Evolutionary conservation across 1,284 basidiomycete genomes (phyloP), one percentile per base, ranked within the genome.

Genomic region (Amylostereum areolatum): DNA sequence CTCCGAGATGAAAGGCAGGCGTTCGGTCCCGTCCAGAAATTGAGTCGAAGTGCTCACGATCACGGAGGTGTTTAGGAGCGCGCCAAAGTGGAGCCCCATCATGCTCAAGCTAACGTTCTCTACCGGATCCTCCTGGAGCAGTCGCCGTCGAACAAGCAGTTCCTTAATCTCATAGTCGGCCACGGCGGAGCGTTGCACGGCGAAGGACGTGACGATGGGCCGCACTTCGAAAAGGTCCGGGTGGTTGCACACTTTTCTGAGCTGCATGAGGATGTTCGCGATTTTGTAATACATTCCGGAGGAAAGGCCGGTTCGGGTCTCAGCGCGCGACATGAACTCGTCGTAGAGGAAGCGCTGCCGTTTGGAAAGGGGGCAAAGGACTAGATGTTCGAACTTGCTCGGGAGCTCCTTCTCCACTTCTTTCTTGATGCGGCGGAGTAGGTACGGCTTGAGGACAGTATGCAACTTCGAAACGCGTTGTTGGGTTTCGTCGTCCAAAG

Each of bases 351-450:
- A 96, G 5, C 95, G 87, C 61, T 99, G 96, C 1, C 96, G 83
- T 64, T 97, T 97, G 32, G 94, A 97, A 5, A 99, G 73, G 1
- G 89, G 85, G 60, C 95, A 97, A 43, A 93, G 80, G 34, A 97
- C 83, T 48, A 97, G 82, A 62, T 98, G 95, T 58, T 98, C 96
- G 62, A 83, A 93, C 66, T 99, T 99, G 69, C 85, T 88, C 0
- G 96, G 96, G 18, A 99, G 76, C 63, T 97, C 92, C 61, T 92
- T 96, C 68, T 97, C 96, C 35, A 99, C 96, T 59, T 98, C 94
- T 18, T 88, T 81, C 65, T 99, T 99, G 57, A 98, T 78, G 18
- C 96, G 86, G 43, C 96, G 89, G 27, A 99, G 83, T 37, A 99
- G 82, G 67, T 95, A 97, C 0, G 96, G 96, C 7, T 95, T 85